Evolutionary conservation across 2,329 filamentous ascomycete genomes (phyloP).

Genomic region (Periconia digitata): DNA sequence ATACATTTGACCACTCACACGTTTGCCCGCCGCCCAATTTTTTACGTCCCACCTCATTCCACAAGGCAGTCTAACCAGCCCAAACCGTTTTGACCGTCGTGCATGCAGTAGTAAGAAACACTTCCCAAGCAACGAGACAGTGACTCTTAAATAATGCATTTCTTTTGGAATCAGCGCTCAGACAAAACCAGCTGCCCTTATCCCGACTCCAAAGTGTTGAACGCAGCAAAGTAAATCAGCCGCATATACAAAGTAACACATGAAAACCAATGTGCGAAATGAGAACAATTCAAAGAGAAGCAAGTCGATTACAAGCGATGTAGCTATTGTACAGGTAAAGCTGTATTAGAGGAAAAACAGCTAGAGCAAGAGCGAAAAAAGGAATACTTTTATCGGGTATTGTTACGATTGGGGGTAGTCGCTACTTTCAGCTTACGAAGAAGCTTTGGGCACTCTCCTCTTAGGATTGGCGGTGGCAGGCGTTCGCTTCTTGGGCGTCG

Average conservation of each 20-base stretch:
- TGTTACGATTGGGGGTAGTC: background rate
- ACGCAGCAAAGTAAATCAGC: background rate
- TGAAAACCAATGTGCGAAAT: too few relatives aligned
- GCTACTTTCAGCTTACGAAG: background rate
- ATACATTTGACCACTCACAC: background rate
- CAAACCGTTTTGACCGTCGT: background rate
- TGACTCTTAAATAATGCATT: too few relatives aligned
- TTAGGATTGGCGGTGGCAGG: slow-evolving; percentile 45
- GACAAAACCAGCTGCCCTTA: too few relatives aligned
- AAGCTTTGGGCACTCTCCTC: slow-evolving; percentile 32
- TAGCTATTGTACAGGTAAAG: background rate
- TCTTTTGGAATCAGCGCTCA: too few relatives aligned
- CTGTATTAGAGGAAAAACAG: background rate
- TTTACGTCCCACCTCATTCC: background rate
- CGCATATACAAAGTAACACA: background rate
- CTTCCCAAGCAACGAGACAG: too few relatives aligned
- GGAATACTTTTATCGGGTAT: background rate
- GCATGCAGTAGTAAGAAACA: too few relatives aligned
- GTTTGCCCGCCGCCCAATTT: background rate
- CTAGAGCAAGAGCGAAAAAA: background rate
- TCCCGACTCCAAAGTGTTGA: background rate
- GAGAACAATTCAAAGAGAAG: background rate
- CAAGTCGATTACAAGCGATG: background rate
- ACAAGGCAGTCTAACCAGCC: background rate
- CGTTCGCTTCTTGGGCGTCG: slow-evolving; percentile 48